These are phyloP conservation scores for Colletotrichum acutatum DNA, from an alignment of 2,329 filamentous ascomycete species.

Conservation along the genomic window DNA sequence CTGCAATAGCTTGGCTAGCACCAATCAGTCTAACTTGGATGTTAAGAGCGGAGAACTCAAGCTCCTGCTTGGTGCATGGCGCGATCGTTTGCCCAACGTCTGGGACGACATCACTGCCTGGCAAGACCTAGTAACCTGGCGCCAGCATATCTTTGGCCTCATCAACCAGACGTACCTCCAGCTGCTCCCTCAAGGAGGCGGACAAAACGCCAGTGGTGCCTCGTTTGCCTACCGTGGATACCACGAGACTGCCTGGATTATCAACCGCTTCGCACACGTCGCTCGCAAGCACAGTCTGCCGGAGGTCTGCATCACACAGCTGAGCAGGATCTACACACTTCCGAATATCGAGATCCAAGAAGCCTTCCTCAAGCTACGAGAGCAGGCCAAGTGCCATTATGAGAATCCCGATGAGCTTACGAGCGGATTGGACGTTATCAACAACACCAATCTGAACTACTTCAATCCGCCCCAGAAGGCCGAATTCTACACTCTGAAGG, in stretches of 20 bases:
- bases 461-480: slow-evolving; percentile 97
- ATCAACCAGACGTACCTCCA: slow-evolving; percentile 95
- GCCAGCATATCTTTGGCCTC: slow-evolving; percentile 97
- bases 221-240: slow-evolving; percentile 98
- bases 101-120: slow-evolving; percentile 99
- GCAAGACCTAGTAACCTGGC: slow-evolving; percentile 99
- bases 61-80: slow-evolving; percentile 91
- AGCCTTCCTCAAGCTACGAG: slow-evolving; percentile 96
- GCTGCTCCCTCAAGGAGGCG: slow-evolving; percentile 80
- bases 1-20: slow-evolving; percentile 88
- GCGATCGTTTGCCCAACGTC: slow-evolving; percentile 93
- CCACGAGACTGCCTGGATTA: slow-evolving; percentile 99
- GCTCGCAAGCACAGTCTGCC: slow-evolving; percentile 96
- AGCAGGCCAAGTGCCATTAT: slow-evolving; percentile 99
- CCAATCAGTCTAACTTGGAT: slow-evolving; percentile 86
- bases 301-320: slow-evolving; percentile 96
- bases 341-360: slow-evolving; percentile 99
- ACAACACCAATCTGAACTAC: slow-evolving; percentile 99
- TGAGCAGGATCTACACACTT: slow-evolving; percentile 97
- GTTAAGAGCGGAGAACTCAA: slow-evolving; percentile 96
- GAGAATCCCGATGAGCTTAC: slow-evolving; percentile 93
- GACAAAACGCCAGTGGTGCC: slow-evolving; percentile 83
- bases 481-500: slow-evolving; percentile 98
- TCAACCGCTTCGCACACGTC: slow-evolving; percentile 98
- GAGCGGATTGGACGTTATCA: slow-evolving; percentile 96